Evolutionary conservation across 106 monocot species (phyloP), one percentile per base, ranked within the genome.

Genomic region (Vanilla planifolia): DNA sequence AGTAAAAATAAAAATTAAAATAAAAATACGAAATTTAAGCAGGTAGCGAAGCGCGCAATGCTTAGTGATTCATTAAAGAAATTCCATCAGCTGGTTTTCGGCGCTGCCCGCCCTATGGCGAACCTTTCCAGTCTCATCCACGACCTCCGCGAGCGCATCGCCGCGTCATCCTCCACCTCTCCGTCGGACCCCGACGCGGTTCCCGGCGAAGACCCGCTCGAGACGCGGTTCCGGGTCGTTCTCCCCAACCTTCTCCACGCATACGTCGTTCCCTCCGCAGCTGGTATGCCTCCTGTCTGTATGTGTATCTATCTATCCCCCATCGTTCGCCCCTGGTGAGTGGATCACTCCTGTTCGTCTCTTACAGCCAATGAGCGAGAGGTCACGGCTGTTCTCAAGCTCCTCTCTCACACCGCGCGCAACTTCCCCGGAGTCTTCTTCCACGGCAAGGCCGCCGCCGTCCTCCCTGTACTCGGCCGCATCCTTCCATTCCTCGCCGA

Each of bases 401-500:
- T 93, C 33, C 73, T 93, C 45, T 67, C 74, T 13, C 62, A 81
- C 76, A 81, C 79, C 15, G 92, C 92, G n/a, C 72, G 75, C 56
- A 93, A 93, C 61, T 88, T 81, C 63, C 88, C 92, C 14, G 92
- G 88, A 22, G 92, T 81, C n/a, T 88, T 93, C 60, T 88, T 76
- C 59, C 78, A 93, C 25, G 88, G 92, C 7, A 65, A 75, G 48
- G 78, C 92, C 34, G 69, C 67, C n/a, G 88, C 79, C 14, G 79
- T 93, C 25, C 72, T 93, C 14, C 84, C 88, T 33, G 66, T 88
- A 37, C 60, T 93, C 42, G 84, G 81, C 22, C 80, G 84, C 26
- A 46, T 93, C 43, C 39, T 93, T 27, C 84, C 92, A 33, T 93
- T 93, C 73, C 79, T 93, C 51, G 72, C 92, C 6, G 92, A 93